phyloP scores from a whole-genome alignment of 2,329 filamentous ascomycete genomes.

The Penicillium hesseltinei region DNA sequence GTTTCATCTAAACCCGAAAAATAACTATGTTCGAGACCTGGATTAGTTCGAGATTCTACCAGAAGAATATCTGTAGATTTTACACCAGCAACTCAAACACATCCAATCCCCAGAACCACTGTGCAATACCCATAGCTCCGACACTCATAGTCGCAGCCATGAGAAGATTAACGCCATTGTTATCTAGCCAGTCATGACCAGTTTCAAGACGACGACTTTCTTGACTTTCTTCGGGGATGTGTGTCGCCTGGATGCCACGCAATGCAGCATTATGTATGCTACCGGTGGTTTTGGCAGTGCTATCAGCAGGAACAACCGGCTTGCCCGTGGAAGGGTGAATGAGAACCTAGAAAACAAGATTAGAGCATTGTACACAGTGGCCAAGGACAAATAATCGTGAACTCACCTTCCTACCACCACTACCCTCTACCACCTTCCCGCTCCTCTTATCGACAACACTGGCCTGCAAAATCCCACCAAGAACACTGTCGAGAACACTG shows the following conservation, averaged over 20 bases:
- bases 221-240: constrained; percentile 36
- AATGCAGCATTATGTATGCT: constrained; percentile 30
- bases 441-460: constrained; percentile 80
- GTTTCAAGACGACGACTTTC: constrained; percentile 65
- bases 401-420: constrained; percentile 63
- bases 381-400: constrained; percentile 10
- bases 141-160: constrained; percentile 85
- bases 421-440: constrained; percentile 86
- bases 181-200: constrained; percentile 75
- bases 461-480: constrained; percentile 81
- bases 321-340: constrained; percentile 34
- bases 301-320: constrained; percentile 14
- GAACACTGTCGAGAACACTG: constrained; percentile 79
- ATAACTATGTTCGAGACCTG: not conserved
- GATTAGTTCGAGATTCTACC: not conserved
- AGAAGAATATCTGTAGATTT: not conserved
- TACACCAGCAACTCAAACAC: constrained; percentile 16
- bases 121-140: constrained; percentile 64
- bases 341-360: constrained; percentile 30
- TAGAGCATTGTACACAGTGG: not conserved
- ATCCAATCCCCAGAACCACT: constrained; percentile 35
- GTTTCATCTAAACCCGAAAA: not conserved
- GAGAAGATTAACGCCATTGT: constrained; percentile 91
- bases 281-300: constrained; percentile 16
- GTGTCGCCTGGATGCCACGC: constrained; percentile 20